phyloP scores from a whole-genome alignment of 2,329 filamentous ascomycete genomes.

The Trichoderma oligosporum region DNA sequence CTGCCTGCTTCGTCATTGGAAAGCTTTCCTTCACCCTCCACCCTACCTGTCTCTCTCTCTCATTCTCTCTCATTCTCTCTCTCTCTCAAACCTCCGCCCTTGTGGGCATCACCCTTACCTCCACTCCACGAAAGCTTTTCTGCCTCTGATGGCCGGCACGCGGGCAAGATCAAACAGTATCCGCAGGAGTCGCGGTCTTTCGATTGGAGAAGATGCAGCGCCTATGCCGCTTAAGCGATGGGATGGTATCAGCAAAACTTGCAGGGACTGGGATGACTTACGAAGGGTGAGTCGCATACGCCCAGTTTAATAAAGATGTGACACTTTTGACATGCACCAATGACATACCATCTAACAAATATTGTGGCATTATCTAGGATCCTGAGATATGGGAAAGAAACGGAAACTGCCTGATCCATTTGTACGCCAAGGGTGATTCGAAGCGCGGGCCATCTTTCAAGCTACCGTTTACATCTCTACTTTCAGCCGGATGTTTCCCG shows the following conservation, averaged over 20 bases:
- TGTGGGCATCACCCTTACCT: constrained; percentile 8
- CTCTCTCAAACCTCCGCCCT: constrained; percentile 2
- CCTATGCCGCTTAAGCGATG: constrained; percentile 41
- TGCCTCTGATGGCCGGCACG: constrained; percentile 17
- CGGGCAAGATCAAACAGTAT: constrained; percentile 17
- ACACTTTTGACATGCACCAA: neutral
- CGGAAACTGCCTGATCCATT: constrained; percentile 66
- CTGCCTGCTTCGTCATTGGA: constrained; percentile 3
- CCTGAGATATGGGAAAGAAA: constrained; percentile 64
- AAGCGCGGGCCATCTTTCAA: constrained; percentile 64
- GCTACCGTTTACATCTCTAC: constrained; percentile 55
- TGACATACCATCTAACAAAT: constrained; percentile 7
- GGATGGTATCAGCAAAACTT: constrained; percentile 47
- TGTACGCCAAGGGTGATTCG: constrained; percentile 64
- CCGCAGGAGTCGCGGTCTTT: constrained; percentile 26
- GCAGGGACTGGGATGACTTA: constrained; percentile 45
- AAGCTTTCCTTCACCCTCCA: neutral
- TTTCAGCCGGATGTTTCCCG: constrained; percentile 55
- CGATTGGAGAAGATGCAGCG: constrained; percentile 27
- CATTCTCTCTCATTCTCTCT: neutral
- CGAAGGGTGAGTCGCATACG: constrained; percentile 40
- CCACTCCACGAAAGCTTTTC: constrained; percentile 6
- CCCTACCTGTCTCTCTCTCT: no score
- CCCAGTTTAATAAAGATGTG: neutral
- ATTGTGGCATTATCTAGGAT: constrained; percentile 49